Base-by-base conservation (phyloP, 495 filamentous ascomycete genomes). In the Podospora anserina region DNA sequence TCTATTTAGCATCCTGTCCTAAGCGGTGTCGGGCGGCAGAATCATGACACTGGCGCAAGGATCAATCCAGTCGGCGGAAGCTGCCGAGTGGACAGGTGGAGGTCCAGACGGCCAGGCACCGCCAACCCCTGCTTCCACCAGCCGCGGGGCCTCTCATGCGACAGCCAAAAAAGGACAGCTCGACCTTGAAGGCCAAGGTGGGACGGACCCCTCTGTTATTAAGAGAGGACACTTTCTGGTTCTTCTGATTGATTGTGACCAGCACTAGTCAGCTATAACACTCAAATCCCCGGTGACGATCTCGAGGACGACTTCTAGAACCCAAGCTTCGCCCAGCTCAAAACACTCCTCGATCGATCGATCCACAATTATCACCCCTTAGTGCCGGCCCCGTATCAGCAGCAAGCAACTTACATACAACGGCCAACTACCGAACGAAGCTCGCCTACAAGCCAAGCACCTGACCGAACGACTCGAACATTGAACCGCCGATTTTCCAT, bases 151-250 rank as follows among this genome's bases (percentile, higher is more conserved):
- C 39, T 23, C 23, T 23, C 23, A 23, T 44, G 70, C 57, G 23
- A 28, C 34, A 56, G 64, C 64, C 20, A 72, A 72, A 76, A 76
- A 76, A 76, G 72, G 72, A 74, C 72, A 76, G 70, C 70, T 76
- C 71, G 57, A 65, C 67, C n/a, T 67, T 5, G 7, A 63, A 62
- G 20, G 23, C 64, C 16, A n/a, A 67, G 58, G 54, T 70, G 65
- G 65, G 61, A 53, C 60, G 65, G 61, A 53, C 60, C 16, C 5
- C 18, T 3, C 59, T 26, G 32, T 55, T 18, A 44, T n/a, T 19
- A 58, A 23, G 39, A 53, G 2, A 19, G 63, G 63, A 63, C 68
- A 65, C 68, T 58, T 66, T 66, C 39, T 65, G 34, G 18, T 61
- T 26, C 19, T 26, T 15, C 5, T 39, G 62, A 63, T 39, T 39